A percentile compares a stretch with the other conserved stretches of the same genome.
phyloP scores from a whole-genome alignment of 305 asterid species.

The Fraxinus sp. region DNA sequence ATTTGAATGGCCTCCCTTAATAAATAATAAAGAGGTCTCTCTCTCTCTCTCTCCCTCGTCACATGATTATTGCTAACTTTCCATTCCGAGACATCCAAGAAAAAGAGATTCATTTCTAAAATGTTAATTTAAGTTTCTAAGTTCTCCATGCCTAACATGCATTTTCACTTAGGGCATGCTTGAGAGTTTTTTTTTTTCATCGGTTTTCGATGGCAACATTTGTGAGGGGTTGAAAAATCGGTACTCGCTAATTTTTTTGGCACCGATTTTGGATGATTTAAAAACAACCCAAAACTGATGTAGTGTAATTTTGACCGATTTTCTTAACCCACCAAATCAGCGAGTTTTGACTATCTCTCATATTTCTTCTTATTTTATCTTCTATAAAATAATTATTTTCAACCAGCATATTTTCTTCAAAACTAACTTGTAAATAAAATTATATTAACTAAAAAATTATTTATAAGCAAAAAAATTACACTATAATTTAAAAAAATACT shows the following conservation, averaged over 20 bases:
- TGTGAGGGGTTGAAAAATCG: background rate
- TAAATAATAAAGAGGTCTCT: background rate
- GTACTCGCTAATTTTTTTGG: background rate
- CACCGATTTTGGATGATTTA: background rate
- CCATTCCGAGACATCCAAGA: background rate
- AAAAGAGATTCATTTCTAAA: background rate
- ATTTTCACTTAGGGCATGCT: background rate
- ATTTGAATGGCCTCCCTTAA: background rate
- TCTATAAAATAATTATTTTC: too few species aligned
- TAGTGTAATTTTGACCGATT: background rate
- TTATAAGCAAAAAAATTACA: too few species aligned
- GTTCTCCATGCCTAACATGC: background rate
- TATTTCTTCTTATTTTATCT: too few species aligned
- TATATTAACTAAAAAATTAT: too few species aligned
- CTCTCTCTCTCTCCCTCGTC: background rate
- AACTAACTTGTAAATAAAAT: too few species aligned
- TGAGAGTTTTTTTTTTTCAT: background rate
- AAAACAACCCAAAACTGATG: background rate
- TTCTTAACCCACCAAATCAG: background rate
- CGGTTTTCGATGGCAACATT: too few species aligned
- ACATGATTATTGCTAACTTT: background rate
- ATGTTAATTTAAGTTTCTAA: background rate
- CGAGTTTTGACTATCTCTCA: too few species aligned
- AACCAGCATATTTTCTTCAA: too few species aligned
- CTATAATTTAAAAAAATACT: too few species aligned